Evolutionary conservation across 2,329 filamentous ascomycete genomes (phyloP), one percentile per base, ranked within the genome.

Genomic region (Alternaria ventricosa): DNA sequence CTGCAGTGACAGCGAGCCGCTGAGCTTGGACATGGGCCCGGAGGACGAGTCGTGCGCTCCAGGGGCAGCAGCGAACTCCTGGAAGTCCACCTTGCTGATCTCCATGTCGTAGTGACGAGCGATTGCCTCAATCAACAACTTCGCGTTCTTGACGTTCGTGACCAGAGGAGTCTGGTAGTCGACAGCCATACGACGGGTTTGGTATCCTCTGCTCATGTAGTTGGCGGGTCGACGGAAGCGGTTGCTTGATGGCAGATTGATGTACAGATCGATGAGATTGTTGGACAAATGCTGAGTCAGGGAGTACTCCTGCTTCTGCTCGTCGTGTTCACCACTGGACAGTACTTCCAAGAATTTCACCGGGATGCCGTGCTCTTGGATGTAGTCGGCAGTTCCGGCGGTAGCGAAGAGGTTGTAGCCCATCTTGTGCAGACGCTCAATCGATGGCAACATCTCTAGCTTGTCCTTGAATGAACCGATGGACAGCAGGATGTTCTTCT

Each of bases 401-500:
- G 96, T 99, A 22, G 95, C 96, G 76, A 97, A 99, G 54, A 99
- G 87, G 81, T 96, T 97, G 86, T 93, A 99, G 57, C 95, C 96
- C 79, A 98, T 86, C 79, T 93, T 89, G 82, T 96, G 90, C 51
- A 99, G 87, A 80, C 95, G 96, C 80, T 92, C 86, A 57, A 99
- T 91, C 0, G 95, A 96, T 7, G 95, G 94, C 63, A 99, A 85
- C 92, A 99, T 93, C 83, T 99, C 96, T 78, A 94, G 87, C 87
- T 99, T 99, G 80, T 99, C 96, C 84, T 97, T 97, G 87, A 92
- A 98, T 0, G 94, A 94, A 74, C 96, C 96, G 73, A 99, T 97
- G 3, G 96, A 99, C 64, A 99, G 85, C 15, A 99, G 85, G 61
- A 99, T 92, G 81, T 98, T 98, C 83, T 92, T 93, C 84, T 96